Percentiles rank a stretch among this genome's conserved stretches.
Evolutionary conservation across 192 early-diverging fungal genomes (phyloP).

Genomic region (Coemansia sp.): DNA sequence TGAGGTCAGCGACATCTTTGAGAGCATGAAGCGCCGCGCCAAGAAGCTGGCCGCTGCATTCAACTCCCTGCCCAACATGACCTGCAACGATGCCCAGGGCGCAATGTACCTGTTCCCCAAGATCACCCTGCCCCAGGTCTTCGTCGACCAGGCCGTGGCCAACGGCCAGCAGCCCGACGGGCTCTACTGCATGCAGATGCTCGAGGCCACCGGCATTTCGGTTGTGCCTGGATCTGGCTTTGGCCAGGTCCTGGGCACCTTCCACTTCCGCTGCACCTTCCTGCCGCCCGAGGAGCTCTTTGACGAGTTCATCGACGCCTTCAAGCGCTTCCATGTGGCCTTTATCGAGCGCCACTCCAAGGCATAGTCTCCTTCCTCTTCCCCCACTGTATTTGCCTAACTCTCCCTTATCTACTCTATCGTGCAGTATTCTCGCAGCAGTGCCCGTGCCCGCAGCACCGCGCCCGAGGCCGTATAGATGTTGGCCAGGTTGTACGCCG

Average conservation of each 20-base stretch:
- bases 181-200: conserved; percentile 85
- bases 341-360: conserved; percentile 65
- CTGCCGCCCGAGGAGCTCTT: conserved; percentile 89
- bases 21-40: conserved; percentile 78
- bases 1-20: conserved; percentile 70
- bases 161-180: conserved; percentile 74
- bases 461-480: conserved; percentile 77
- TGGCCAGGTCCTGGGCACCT: conserved; percentile 80
- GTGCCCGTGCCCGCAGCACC: conserved; percentile 57
- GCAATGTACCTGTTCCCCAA: conserved; percentile 97
- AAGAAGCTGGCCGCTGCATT: conserved; percentile 65
- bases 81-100: conserved; percentile 83
- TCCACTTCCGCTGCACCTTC: conserved; percentile 96
- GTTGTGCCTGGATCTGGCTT: conserved; percentile 94
- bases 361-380: not conserved
- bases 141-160: conserved; percentile 69
- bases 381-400: not conserved
- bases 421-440: conserved; percentile 73
- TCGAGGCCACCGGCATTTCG: conserved; percentile 93
- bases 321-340: conserved; percentile 73
- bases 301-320: conserved; percentile 75
- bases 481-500: conserved; percentile 84
- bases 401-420: conserved; percentile 18
- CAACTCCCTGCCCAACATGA: conserved; percentile 75
- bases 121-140: conserved; percentile 67